Base-by-base conservation (phyloP, 768 basidiomycete genomes). In the Cubamyces lactineus region DNA sequence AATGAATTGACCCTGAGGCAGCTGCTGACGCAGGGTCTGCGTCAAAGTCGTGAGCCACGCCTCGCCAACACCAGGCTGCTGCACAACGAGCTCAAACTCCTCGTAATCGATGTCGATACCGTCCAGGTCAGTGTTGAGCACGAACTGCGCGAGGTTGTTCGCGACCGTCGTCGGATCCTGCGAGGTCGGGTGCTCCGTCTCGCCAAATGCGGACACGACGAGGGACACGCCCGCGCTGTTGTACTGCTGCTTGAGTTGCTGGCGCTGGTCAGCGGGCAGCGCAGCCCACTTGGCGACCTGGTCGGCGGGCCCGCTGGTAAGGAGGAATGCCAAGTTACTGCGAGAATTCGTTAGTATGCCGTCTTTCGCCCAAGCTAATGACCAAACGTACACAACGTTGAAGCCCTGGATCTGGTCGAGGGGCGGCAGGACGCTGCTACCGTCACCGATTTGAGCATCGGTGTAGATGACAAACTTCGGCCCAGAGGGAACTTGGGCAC, bases 41-140 rank as follows among this genome's bases (percentile, higher is more conserved):
- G 76, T 78, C 68, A 77, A 75, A 7, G 71, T 69, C 47, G 69
- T 73, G 7, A 78, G 70, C 76, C 77, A 78, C 2, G 70, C 30
- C 74, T 87, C 87, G 3, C 84, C 87, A 41, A 76, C 73, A 8
- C 82, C 79, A 19, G 76, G 75, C 58, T 86, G 74, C 56, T 86
- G 78, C 0, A 86, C 85, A 64, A 76, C 73, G 65, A 89, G 86
- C 64, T 87, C 86, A 82, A 86, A 57, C 2, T 59, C 75, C 67
- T 80, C 84, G 52, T 83, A 84, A 66, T 84, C 82, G 59, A 85
- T 75, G 56, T 85, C 83, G n/a, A 84, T 78, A 30, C 82, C 84
- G 59, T 84, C 78, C 39, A 84, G 67, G 16, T 74, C 71, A 39
- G 80, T 80, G 59, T 77, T 53, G n/a, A 73, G 75, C 49, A 84